A percentile compares a stretch with the other conserved stretches of the same genome.
Conservation (phyloP, 2,329 filamentous ascomycete species). For the Alternaria metachromatica region DNA sequence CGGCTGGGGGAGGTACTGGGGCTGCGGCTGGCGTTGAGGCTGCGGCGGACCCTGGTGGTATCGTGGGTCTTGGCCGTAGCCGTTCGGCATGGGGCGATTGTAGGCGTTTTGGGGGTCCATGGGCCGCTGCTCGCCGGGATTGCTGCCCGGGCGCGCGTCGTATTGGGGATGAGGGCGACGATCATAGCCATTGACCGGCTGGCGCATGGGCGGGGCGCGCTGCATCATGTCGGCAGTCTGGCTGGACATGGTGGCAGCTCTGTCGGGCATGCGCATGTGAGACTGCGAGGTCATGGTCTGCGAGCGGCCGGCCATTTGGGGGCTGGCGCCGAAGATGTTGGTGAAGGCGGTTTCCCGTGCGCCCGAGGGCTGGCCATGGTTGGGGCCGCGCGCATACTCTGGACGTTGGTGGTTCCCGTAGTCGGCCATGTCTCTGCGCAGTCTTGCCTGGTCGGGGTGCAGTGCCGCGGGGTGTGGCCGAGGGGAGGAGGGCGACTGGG, state of each 20-base stretch:
- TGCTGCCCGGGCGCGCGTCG: conserved; percentile 34
- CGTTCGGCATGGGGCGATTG: conserved; percentile 46
- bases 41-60: conserved; percentile 45
- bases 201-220: conserved; percentile 68
- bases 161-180: conserved; percentile 41
- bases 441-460: conserved; percentile 13
- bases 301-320: conserved; percentile 75
- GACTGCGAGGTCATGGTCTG: conserved; percentile 92
- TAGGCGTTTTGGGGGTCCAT: conserved; percentile 36
- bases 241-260: conserved; percentile 72
- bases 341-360: conserved; percentile 95
- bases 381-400: conserved; percentile 60
- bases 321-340: conserved; percentile 92
- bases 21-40: conserved; percentile 53
- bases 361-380: conserved; percentile 60
- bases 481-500: conserved; percentile 3
- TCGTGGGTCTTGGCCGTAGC: conserved; percentile 47
- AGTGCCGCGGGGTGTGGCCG: conserved; percentile 13
- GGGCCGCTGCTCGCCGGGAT: conserved; percentile 37
- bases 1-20: conserved; percentile 67
- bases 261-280: conserved; percentile 66
- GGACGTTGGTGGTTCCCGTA: conserved; percentile 68
- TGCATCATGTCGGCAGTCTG: conserved; percentile 63
- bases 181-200: conserved; percentile 52
- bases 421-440: conserved; percentile 63